phyloP scores from a whole-genome alignment of 495 filamentous ascomycete species.

The Aspergillus bertholletiae region DNA sequence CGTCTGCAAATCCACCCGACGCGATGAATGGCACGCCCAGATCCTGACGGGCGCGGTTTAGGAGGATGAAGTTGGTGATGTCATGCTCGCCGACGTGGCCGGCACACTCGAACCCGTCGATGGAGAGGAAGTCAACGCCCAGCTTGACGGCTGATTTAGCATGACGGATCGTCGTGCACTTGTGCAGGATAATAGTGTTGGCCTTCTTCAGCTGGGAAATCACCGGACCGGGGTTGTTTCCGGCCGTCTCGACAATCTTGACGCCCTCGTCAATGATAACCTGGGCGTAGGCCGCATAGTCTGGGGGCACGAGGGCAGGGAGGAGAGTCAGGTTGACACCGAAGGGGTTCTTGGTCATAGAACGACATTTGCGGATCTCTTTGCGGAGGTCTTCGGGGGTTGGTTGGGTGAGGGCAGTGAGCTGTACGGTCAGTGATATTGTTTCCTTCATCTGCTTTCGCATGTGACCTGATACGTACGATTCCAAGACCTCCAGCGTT shows the following conservation, averaged over 20 bases:
- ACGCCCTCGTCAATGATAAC: conserved; percentile 92
- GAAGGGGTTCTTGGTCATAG: conserved; percentile 85
- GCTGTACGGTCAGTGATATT: conserved; percentile 28
- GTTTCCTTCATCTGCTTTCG: background rate
- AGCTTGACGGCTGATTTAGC: conserved; percentile 90
- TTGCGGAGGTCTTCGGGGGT: conserved; percentile 88
- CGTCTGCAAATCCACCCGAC: conserved; percentile 92
- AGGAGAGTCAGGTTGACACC: conserved; percentile 96
- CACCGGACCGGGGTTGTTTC: conserved; percentile 88
- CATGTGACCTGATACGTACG: conserved; percentile 26
- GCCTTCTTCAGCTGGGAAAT: conserved; percentile 85
- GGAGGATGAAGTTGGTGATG: conserved; percentile 96
- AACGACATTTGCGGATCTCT: conserved; percentile 84
- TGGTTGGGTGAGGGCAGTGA: conserved; percentile 92
- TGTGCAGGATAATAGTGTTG: conserved; percentile 79
- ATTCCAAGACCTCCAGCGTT: conserved; percentile 95
- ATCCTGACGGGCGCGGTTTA: conserved; percentile 79
- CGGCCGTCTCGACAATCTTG: conserved; percentile 93
- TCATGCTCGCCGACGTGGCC: conserved; percentile 95
- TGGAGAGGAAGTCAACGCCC: conserved; percentile 92
- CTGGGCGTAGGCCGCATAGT: conserved; percentile 90
- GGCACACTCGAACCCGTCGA: conserved; percentile 97
- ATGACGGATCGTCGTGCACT: conserved; percentile 95
- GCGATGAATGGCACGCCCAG: conserved; percentile 91
- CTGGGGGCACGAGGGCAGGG: conserved; percentile 80